Percentiles rank a stretch among this genome's conserved stretches.
Conservation (phyloP, 2,329 filamentous ascomycete genomes). For the Cordyceps sp. region DNA sequence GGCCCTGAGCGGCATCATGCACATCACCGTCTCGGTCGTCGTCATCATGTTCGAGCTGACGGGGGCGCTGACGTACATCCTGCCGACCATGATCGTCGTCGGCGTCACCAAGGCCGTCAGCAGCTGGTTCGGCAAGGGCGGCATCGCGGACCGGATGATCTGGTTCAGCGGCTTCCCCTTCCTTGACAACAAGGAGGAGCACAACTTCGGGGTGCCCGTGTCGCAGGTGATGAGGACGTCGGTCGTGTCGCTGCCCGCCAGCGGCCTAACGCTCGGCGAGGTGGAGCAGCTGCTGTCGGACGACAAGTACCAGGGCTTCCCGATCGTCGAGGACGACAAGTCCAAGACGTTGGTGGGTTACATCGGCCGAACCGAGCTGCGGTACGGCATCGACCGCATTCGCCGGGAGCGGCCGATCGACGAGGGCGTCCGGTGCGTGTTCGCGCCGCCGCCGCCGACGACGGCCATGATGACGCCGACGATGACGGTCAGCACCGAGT, state of each 20-base stretch:
- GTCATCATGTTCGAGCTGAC: slow-evolving; percentile 99
- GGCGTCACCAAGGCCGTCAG: slow-evolving; percentile 90
- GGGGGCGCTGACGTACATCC: slow-evolving; percentile 88
- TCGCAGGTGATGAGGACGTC: slow-evolving; percentile 75
- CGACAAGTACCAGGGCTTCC: slow-evolving; percentile 82
- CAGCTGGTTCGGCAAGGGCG: slow-evolving; percentile 83
- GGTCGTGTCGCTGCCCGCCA: slow-evolving; percentile 56
- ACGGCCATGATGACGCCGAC: slow-evolving; percentile 17
- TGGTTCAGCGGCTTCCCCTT: slow-evolving; percentile 98
- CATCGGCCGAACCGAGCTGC: slow-evolving; percentile 80
- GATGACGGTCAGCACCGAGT: slow-evolving; percentile 40
- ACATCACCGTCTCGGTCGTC: slow-evolving; percentile 88
- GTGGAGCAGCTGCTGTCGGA: slow-evolving; percentile 61
- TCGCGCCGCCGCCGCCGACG: slow-evolving; percentile 32
- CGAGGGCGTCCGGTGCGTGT: slow-evolving; percentile 55
- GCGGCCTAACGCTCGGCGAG: slow-evolving; percentile 57
- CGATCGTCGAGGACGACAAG: slow-evolving; percentile 61
- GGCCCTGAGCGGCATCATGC: slow-evolving; percentile 91
- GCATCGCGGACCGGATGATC: slow-evolving; percentile 96
- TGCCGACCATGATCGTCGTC: slow-evolving; percentile 98
- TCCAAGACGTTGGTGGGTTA: slow-evolving; percentile 71
- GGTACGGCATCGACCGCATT: slow-evolving; percentile 73
- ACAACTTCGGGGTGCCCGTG: slow-evolving; percentile 89
- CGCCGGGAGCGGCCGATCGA: slow-evolving; percentile 49
- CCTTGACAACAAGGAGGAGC: slow-evolving; percentile 92